These are phyloP conservation scores for Schoenoplectus triqueter DNA, from an alignment of 202 grass and related monocot species.

Conservation along the genomic window DNA sequence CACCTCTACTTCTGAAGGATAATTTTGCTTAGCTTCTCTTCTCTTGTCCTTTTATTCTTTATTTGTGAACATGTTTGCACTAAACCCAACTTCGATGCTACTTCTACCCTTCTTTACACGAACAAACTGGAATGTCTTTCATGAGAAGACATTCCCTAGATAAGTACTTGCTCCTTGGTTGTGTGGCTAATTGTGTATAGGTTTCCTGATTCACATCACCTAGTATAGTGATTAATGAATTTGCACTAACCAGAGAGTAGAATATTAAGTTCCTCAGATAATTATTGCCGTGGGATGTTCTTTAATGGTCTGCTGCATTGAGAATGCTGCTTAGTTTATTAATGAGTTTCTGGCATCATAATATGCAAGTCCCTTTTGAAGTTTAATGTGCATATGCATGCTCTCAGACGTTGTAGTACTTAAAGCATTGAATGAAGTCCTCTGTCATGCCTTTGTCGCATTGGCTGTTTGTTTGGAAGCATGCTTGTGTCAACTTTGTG, in stretches of 20 bases:
- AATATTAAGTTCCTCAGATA: background rate
- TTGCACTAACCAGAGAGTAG: background rate
- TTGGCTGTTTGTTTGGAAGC: slow-evolving; percentile 17
- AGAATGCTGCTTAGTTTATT: background rate
- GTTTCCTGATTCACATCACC: background rate
- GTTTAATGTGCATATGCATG: slow-evolving; percentile 24
- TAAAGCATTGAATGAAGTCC: slow-evolving; percentile 14
- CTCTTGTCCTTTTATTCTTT: background rate
- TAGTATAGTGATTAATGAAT: background rate
- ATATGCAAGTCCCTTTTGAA: background rate
- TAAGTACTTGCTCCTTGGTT: background rate
- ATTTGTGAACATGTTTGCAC: background rate
- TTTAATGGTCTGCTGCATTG: background rate
- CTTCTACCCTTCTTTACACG: background rate
- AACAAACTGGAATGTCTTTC: slow-evolving; percentile 14
- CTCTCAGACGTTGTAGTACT: background rate
- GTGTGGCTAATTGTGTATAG: background rate
- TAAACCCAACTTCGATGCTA: background rate
- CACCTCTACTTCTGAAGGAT: background rate
- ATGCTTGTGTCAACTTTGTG: slow-evolving; percentile 20
- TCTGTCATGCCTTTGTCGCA: background rate
- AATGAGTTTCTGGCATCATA: slow-evolving; percentile 13
- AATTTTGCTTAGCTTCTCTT: slow-evolving; percentile 2
- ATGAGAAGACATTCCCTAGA: background rate
- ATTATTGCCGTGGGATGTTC: background rate